Evolutionary conservation across 2,329 filamentous ascomycete genomes (phyloP), one percentile per base, ranked within the genome.

Genomic region (Xylariaceae sp.): DNA sequence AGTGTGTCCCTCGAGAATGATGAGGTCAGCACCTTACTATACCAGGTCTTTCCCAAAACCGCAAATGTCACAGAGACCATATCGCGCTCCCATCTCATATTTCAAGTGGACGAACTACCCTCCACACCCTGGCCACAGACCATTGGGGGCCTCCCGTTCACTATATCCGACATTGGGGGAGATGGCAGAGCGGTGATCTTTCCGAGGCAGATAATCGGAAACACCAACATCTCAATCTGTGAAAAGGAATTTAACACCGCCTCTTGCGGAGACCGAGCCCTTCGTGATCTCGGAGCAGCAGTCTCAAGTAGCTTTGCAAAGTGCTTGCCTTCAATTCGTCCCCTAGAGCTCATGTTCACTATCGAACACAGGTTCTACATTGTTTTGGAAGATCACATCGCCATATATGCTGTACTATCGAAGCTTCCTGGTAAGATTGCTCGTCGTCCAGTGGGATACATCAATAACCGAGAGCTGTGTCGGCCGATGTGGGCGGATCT

Each of bases 361-460:
- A 41, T 16, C 33, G 49, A 55, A 36, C 53, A 43, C n/a, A 49
- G 39, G 18, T 46, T 55, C 31, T 52, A 49, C 16, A 45, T 55
- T 22, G 38, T 50, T 13, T 43, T 55, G 16, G 53, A 52, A 17
- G 42, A 52, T 36, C 10, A 49, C 44, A 46, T 39, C 10, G 18
- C 49, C 28, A 40, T 47, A 22, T 39, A 12, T 19, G 46, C 49
- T 17, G 2, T 39, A 17, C 7, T 6, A 19, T 16, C 14, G 36
- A 28, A 31, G 50, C 45, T 48, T 36, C 53, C 48, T n/a, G 53
- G 49, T 7, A 47, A 42, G 11, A 55, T 55, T 45, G 53, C 53
- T 7, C 17, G 13, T 18, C 52, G 31, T 22, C 38, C 49, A 18
- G 45, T 45, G 16, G 49, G 46, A 28, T 55, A 55, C 31, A 18